Conservation (phyloP, 306 rosid genomes). For the Cucumis melo region DNA sequence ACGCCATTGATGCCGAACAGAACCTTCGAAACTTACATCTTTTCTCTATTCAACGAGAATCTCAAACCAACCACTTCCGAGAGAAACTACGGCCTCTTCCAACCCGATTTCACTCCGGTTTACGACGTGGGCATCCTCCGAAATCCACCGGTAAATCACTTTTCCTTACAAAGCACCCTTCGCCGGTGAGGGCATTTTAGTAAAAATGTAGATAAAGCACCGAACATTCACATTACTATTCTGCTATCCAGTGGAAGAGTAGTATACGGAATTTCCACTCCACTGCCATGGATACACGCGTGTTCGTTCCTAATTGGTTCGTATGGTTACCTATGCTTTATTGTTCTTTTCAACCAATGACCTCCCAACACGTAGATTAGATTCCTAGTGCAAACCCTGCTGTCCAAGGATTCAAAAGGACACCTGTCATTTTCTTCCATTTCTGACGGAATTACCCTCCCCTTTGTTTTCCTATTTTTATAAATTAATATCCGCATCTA, state of each 20-base stretch:
- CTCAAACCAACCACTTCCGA: slow-evolving; percentile 51
- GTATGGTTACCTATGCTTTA: no score
- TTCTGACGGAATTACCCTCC: not conserved
- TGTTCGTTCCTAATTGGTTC: not conserved
- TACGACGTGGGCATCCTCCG: slow-evolving; percentile 49
- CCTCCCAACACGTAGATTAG: not conserved
- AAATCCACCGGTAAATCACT: slow-evolving; percentile 26
- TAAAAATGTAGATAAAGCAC: not conserved
- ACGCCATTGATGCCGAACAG: slow-evolving; percentile 76
- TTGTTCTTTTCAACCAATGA: not conserved
- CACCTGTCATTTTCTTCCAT: not conserved
- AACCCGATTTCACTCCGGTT: slow-evolving; percentile 50
- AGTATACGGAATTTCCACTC: not conserved
- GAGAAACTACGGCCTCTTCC: slow-evolving; percentile 65
- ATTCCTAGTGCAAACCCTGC: not conserved
- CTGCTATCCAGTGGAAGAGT: not conserved
- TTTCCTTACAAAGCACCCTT: not conserved
- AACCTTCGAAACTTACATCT: slow-evolving; percentile 52
- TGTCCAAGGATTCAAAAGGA: not conserved
- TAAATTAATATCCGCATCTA: no score
- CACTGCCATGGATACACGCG: not conserved
- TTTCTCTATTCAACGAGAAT: slow-evolving; percentile 66
- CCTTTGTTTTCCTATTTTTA: no score
- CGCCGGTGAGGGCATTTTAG: not conserved
- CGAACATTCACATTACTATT: not conserved